Evolutionary conservation across 129 eudicot species (phyloP), one percentile per base, ranked within the genome.

Genomic region (Deinandra increscens): DNA sequence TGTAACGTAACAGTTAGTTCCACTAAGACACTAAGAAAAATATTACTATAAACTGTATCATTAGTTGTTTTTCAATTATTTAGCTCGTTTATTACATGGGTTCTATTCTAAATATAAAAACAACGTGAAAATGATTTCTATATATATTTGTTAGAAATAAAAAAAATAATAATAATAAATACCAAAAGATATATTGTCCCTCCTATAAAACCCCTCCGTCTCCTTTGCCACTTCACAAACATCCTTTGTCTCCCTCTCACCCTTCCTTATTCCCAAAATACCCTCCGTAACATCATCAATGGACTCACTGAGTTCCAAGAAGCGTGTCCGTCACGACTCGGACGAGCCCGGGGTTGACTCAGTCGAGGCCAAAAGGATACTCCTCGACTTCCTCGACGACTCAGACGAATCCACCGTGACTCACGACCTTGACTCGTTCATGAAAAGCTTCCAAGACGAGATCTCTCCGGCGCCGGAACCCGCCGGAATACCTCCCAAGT

Each of bases 381-480:
- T 77, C 33, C 84, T 84, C 68, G 86, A 87, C 65, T 42, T 72
- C 0, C 75, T 84, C 5, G 95, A 82, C 5, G 96, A 90, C 48
- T 82, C 87, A 4, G 91, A 83, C 33, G 17, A 73, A 7, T 63
- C 60, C 60, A 72, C 85, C 11, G 61, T 78, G 76, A 77, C 74
- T 74, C 84, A 81, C 18, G 97, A 87, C 43, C 86, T 91, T 14
- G 97, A 81, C 74, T 85, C 84, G 79, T 88, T 91, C 46, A 83
- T 91, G 83, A 84, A 84, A 79, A 91, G 82, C 58, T 91, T 91
- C 42, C 86, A 87, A 58, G 83, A 87, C 15, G 96, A 91, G 49
- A 87, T 91, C 9, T 69, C 77, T 4, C 70, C 77, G 67, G 44
- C 73, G 56, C 44, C 42, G 75, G 65, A 73, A 15, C 31, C 49